Percentiles rank a stretch among this genome's conserved stretches.
These are phyloP conservation scores for Aureobasidium pullulans DNA, from an alignment of 2,329 filamentous ascomycete genomes.

Conservation along the genomic window DNA sequence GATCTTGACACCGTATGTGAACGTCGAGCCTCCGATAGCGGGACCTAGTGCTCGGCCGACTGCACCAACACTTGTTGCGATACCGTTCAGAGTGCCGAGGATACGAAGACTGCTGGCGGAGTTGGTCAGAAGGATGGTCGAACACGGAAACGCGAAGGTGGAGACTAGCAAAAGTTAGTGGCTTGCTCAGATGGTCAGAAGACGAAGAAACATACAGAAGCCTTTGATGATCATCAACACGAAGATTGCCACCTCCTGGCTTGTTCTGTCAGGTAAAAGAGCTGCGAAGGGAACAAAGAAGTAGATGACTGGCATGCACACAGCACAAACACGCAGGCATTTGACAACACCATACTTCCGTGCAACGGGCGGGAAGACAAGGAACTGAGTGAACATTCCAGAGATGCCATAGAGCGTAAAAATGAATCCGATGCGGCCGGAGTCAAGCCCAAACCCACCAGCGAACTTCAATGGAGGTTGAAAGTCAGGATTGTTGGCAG, in stretches of 20 bases:
- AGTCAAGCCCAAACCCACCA: conserved; percentile 68
- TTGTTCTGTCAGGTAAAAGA: conserved; percentile 44
- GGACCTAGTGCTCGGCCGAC: conserved; percentile 75
- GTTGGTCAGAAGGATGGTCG: conserved; percentile 86
- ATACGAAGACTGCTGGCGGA: conserved; percentile 67
- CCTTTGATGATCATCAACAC: conserved; percentile 66
- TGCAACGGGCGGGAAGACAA: conserved; percentile 73
- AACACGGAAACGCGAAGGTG: conserved; percentile 84
- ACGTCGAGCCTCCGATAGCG: conserved; percentile 62
- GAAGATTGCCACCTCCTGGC: conserved; percentile 56
- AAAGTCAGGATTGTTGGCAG: conserved; percentile 46
- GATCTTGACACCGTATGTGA: conserved; percentile 65
- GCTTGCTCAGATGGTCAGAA: background rate
- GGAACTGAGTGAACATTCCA: conserved; percentile 77
- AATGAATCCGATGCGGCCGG: conserved; percentile 71
- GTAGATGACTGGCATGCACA: conserved; percentile 68
- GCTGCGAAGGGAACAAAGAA: conserved; percentile 74
- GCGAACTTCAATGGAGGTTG: conserved; percentile 72
- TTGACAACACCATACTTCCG: conserved; percentile 63
- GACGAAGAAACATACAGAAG: conserved; percentile 34
- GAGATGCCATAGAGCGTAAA: conserved; percentile 77
- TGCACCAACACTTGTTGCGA: conserved; percentile 76
- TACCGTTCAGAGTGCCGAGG: conserved; percentile 82
- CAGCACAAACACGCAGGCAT: conserved; percentile 61
- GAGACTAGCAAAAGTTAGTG: conserved; percentile 32